Evolutionary conservation across 164 flowering plant genomes (phyloP).

Genomic region (Sedum album): DNA sequence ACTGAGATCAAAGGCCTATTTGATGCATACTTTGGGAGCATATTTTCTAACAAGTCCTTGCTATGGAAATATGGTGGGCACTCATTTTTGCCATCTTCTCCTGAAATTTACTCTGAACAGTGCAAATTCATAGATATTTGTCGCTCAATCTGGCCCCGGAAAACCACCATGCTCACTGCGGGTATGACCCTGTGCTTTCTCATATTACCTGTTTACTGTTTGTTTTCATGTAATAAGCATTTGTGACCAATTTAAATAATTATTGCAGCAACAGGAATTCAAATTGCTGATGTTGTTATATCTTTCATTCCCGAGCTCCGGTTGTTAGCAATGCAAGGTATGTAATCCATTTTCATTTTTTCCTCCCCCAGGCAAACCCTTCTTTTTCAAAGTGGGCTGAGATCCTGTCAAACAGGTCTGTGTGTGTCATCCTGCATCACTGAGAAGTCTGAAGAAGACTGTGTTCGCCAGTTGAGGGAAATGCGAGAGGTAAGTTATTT

Average conservation of each 20-base stretch:
- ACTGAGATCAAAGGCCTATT: constrained; percentile 31
- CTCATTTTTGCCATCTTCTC: constrained; percentile 66
- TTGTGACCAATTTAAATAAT: not conserved
- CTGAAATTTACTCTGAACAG: constrained; percentile 38
- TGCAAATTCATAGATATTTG: constrained; percentile 42
- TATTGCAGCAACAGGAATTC: constrained; percentile 17
- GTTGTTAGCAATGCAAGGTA: constrained; percentile 61
- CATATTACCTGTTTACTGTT: not conserved
- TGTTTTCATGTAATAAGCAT: not conserved
- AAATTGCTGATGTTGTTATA: constrained; percentile 24
- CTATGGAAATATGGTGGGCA: constrained; percentile 90
- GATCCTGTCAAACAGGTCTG: too few species aligned
- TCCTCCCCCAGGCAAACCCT: too few species aligned
- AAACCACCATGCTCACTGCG: constrained; percentile 17
- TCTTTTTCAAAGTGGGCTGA: too few species aligned
- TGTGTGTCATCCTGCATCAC: constrained; percentile 48
- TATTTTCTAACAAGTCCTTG: constrained; percentile 47
- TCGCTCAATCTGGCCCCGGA: constrained; percentile 50
- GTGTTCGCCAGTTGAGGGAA: constrained; percentile 41
- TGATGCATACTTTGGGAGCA: constrained; percentile 19
- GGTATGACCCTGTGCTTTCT: constrained; percentile 18
- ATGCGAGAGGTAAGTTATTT: constrained; percentile 45
- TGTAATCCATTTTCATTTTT: too few species aligned
- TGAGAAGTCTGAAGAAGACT: constrained; percentile 28
- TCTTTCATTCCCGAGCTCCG: constrained; percentile 53